These are phyloP conservation scores for Pinus taeda DNA, from an alignment of 75 land plant genomes.

Conservation along the genomic window DNA sequence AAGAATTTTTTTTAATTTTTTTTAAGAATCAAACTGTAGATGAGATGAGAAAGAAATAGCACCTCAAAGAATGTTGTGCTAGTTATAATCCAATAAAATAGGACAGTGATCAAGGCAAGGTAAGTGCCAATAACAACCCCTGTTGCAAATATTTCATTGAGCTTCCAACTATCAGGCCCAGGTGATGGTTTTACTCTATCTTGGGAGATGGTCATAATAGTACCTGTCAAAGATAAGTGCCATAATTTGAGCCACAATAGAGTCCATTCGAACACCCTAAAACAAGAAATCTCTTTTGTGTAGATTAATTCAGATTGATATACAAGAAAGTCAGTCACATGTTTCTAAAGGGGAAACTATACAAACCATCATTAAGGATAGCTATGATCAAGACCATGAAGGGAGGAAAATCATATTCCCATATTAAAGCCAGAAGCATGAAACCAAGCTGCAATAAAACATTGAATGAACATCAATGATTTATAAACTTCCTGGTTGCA, in stretches of 20 bases:
- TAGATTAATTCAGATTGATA: not conserved
- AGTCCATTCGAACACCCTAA: not conserved
- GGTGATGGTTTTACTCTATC: constrained; percentile 70
- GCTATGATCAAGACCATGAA: constrained; percentile 75
- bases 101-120: constrained; percentile 52
- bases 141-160: constrained; percentile 69
- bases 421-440: constrained; percentile 47
- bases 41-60: not conserved
- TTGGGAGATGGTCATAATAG: constrained; percentile 71
- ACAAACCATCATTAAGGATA: constrained; percentile 63
- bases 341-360: not conserved
- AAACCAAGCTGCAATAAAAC: constrained; percentile 55
- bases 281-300: not conserved
- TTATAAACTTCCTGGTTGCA: not conserved
- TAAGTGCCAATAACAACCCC: constrained; percentile 61
- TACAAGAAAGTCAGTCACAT: constrained; percentile 10
- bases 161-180: constrained; percentile 67
- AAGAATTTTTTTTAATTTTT: not conserved
- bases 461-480: not conserved
- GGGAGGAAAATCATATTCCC: constrained; percentile 73
- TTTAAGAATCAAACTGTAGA: not conserved
- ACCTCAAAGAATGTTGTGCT: constrained; percentile 61
- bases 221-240: constrained; percentile 28
- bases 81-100: constrained; percentile 52
- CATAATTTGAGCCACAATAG: not conserved